Evolutionary conservation across 1,139 yeast genomes (phyloP), one percentile per base, ranked within the genome.

Genomic region (Maudiozyma humilis): DNA sequence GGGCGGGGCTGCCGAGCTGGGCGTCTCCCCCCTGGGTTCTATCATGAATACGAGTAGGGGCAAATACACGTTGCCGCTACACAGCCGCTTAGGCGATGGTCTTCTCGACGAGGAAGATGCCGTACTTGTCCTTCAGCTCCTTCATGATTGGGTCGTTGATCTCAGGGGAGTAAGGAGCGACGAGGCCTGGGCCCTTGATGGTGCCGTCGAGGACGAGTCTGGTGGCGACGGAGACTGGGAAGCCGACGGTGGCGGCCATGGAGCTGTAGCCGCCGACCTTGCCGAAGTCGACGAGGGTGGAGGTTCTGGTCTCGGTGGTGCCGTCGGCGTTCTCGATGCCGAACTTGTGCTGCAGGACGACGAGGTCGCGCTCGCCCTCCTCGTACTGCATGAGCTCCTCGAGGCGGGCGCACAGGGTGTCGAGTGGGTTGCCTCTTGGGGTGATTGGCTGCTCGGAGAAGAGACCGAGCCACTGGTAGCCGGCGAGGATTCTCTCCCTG

Each of bases 221-320:
- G 51, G 83, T 75, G 35, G 97, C 98, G 65, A 91, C 95, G 48
- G 96, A 96, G 70, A 96, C 91, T 55, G 98, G 98, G 54, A 88
- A 93, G 72, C 98, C 98, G 47, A 91, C 98, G 56, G 87, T 76
- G 66, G 91, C 89, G 56, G 98, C 98, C 98, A 91, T 91, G 41
- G 97, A 89, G 38, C 96, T 84, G 78, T 89, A 91, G 47, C 97
- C 96, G 48, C 84, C 78, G 48, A 96, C 95, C 52, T 85, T 79
- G 72, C 98, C 98, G 68, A 85, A 87, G 69, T 88, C 96, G 41
- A 88, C 91, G 65, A 91, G 75, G 51, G 98, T 91, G 25, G 97
- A 84, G 48, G 97, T 89, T 75, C 97, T 87, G 53, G 82, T 76
- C 72, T 91, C 97, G 47, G 75, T 77, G 54, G 79, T 69, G 57